These are phyloP conservation scores for Geranium rotundifolium DNA, from an alignment of 345 rosid species.

Conservation along the genomic window DNA sequence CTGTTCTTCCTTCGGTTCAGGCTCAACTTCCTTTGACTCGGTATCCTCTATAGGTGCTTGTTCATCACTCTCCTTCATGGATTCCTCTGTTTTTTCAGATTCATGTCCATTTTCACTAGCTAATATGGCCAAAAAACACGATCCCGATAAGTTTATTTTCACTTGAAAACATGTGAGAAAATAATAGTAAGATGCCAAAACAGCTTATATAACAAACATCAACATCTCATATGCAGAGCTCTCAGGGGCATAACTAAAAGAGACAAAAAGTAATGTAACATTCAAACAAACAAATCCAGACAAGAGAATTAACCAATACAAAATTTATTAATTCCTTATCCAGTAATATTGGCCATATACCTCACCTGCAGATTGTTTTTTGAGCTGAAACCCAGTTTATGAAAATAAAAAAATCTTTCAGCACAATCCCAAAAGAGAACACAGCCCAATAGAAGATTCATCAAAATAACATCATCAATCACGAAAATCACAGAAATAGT, in stretches of 20 bases:
- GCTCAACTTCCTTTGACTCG: constrained; percentile 19
- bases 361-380: neutral
- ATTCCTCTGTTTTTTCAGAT: constrained; percentile 20
- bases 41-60: constrained; percentile 5
- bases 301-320: neutral
- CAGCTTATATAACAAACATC: neutral
- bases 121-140: constrained; percentile 8
- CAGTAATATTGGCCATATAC: too few species aligned
- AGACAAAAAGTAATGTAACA: neutral
- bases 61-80: constrained; percentile 8
- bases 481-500: neutral
- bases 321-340: too few species aligned
- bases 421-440: too few species aligned
- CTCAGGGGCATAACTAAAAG: too few species aligned
- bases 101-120: constrained; percentile 35
- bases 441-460: too few species aligned
- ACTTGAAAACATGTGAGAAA: too few species aligned
- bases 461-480: too few species aligned
- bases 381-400: too few species aligned
- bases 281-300: neutral
- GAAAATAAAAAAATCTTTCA: too few species aligned
- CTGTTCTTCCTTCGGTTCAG: constrained; percentile 11
- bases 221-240: neutral
- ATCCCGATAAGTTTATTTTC: neutral
- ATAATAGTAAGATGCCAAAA: too few species aligned